A percentile compares a stretch with the other conserved stretches of the same genome.
Evolutionary conservation across 2,329 filamentous ascomycete species (phyloP).

Genomic region (Talaromyces amestolkiae): DNA sequence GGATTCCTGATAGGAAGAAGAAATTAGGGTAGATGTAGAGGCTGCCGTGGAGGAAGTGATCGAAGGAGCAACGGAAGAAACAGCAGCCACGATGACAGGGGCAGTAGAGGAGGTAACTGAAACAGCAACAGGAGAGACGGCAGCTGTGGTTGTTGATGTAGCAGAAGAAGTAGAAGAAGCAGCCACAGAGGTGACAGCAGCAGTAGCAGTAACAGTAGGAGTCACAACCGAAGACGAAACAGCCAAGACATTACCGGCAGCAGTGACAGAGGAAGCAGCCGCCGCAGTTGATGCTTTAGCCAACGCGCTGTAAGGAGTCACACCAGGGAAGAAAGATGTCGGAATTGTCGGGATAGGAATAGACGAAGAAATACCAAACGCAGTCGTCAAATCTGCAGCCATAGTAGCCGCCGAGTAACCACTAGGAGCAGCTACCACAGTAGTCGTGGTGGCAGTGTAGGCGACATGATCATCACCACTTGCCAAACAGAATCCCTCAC

Average conservation of each 20-base stretch:
- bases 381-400: slow-evolving; percentile 26
- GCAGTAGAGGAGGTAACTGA: neutral
- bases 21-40: neutral
- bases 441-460: slow-evolving; percentile 25
- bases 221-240: neutral
- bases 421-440: slow-evolving; percentile 37
- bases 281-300: neutral
- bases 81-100: neutral
- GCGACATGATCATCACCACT: slow-evolving; percentile 21
- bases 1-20: neutral
- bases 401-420: slow-evolving; percentile 32
- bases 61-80: neutral
- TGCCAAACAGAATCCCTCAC: slow-evolving; percentile 49
- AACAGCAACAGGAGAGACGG: neutral
- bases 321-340: slow-evolving; percentile 33
- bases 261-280: neutral
- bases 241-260: neutral
- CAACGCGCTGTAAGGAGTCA: slow-evolving; percentile 28
- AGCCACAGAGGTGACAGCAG: neutral
- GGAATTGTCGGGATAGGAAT: slow-evolving; percentile 32
- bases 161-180: neutral
- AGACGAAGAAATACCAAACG: slow-evolving; percentile 26
- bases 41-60: neutral
- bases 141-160: neutral
- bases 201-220: neutral